Percentiles rank a stretch among this genome's conserved stretches.
Conservation (phyloP, 208 protist genomes). For the Leishmania mexicana region DNA sequence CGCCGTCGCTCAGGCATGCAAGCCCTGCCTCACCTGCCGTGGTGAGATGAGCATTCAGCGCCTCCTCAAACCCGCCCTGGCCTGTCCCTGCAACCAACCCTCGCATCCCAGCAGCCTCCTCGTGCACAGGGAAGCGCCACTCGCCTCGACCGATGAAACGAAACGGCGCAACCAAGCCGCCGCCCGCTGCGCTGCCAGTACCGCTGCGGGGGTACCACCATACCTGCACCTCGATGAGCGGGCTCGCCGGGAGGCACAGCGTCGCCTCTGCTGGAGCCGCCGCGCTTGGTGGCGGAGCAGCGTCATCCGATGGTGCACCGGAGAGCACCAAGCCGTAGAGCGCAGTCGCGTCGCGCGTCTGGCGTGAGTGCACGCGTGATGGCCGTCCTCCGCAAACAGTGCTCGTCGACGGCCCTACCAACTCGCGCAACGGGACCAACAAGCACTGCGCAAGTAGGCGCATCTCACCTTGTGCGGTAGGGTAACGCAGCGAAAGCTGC, state of each 20-base stretch:
- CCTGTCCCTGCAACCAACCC: background rate
- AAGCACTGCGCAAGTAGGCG: constrained; percentile 5
- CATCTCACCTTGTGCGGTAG: background rate
- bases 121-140: constrained; percentile 18
- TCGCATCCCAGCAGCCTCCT: background rate
- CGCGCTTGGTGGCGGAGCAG: background rate
- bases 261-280: constrained; percentile 10
- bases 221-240: constrained; percentile 12
- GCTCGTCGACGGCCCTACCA: background rate
- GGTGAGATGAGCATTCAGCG: background rate
- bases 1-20: background rate
- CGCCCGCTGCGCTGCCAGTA: background rate
- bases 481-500: constrained; percentile 12
- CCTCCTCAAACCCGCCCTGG: background rate
- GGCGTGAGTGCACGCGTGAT: background rate
- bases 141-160: constrained; percentile 19
- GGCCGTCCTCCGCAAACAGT: background rate
- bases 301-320: background rate
- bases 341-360: background rate
- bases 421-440: constrained; percentile 19
- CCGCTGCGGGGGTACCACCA: constrained; percentile 24
- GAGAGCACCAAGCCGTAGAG: constrained; percentile 8
- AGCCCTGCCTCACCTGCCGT: background rate
- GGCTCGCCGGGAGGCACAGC: constrained; percentile 23
- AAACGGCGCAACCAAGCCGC: background rate